These are phyloP conservation scores for Claviceps lovelessii DNA, from an alignment of 2,329 filamentous ascomycete genomes.

Conservation along the genomic window DNA sequence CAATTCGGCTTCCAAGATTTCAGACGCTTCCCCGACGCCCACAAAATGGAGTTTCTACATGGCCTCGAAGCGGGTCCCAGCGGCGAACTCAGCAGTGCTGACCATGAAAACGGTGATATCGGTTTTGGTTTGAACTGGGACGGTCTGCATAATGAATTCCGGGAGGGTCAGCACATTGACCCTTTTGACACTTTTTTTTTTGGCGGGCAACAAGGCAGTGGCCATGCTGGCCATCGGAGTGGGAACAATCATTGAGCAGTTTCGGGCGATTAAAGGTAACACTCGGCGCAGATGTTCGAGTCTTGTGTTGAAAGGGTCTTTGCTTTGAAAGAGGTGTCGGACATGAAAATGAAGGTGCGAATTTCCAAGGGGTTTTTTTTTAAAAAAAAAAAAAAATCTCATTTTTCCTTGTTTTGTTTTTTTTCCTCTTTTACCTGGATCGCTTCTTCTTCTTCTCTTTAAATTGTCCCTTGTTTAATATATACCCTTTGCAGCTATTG, in stretches of 20 bases:
- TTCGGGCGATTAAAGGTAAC: neutral
- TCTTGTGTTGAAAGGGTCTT: no score
- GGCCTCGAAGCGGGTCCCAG: conserved; percentile 23
- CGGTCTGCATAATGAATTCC: conserved; percentile 47
- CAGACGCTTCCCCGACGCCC: conserved; percentile 32
- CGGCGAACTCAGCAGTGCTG: conserved; percentile 18
- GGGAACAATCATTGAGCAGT: neutral
- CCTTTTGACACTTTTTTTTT: conserved; percentile 64
- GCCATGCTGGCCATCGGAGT: neutral
- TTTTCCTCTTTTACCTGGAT: no score
- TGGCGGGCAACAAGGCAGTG: conserved; percentile 33
- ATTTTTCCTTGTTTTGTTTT: no score
- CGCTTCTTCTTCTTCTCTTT: no score
- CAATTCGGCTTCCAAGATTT: conserved; percentile 20
- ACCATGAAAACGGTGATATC: conserved; percentile 44
- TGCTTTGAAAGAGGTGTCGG: no score
- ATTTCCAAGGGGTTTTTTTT: no score
- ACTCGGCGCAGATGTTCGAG: no score
- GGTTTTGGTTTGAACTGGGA: conserved; percentile 54
- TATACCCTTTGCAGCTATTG: no score
- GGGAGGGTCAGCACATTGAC: conserved; percentile 47
- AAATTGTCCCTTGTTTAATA: no score
- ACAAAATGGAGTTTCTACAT: conserved; percentile 40
- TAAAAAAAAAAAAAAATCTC: no score
- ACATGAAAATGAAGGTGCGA: no score